These are phyloP conservation scores for Hypoxylon crocopeplum DNA, from an alignment of 495 filamentous ascomycete genomes.

Conservation along the genomic window DNA sequence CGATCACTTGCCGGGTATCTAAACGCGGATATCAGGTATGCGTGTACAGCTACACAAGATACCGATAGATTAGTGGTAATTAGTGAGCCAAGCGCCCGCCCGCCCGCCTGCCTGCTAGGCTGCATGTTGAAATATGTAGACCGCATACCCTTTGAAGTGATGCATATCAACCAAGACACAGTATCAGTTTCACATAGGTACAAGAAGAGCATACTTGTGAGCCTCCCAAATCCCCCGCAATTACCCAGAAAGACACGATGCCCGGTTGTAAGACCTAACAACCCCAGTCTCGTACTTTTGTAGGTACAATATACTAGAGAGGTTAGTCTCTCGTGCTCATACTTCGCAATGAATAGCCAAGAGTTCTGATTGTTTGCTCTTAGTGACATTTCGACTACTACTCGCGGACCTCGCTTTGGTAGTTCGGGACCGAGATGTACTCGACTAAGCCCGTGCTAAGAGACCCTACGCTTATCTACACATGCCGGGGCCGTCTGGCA, in stretches of 20 bases:
- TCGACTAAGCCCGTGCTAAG: no score
- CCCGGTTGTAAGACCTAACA: no score
- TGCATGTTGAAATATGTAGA: neutral
- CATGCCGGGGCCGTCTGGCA: no score
- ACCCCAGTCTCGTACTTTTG: constrained; percentile 11
- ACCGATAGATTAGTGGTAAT: neutral
- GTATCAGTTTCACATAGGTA: constrained; percentile 9
- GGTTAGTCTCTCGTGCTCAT: neutral
- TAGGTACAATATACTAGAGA: constrained; percentile 5
- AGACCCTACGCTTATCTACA: no score
- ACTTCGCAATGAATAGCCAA: neutral
- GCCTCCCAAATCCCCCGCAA: constrained; percentile 18
- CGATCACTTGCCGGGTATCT: no score
- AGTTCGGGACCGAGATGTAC: constrained; percentile 19
- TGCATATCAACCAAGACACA: constrained; percentile 8
- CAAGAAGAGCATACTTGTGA: neutral
- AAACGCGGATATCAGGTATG: neutral
- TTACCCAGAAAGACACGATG: no score
- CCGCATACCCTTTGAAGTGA: constrained; percentile 1
- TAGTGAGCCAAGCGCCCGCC: neutral
- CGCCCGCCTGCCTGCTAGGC: neutral
- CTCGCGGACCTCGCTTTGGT: neutral
- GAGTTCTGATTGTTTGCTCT: neutral
- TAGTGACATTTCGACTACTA: neutral
- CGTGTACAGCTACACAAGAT: neutral